Percentiles rank a stretch among this genome's conserved stretches.
phyloP scores from a whole-genome alignment of 768 basidiomycete genomes.

The Macrocybe gigantea region DNA sequence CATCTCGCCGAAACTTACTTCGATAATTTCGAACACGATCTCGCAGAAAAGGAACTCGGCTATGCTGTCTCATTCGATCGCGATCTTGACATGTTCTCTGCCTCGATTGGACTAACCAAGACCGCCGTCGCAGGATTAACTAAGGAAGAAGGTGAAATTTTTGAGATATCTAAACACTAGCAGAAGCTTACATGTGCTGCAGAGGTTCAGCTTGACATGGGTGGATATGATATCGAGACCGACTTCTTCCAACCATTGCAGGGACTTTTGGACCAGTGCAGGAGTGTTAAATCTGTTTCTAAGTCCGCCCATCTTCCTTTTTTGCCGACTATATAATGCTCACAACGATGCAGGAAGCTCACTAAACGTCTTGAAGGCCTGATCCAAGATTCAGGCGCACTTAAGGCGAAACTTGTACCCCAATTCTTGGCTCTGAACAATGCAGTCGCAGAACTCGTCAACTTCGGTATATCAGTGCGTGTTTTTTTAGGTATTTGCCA shows the following conservation, averaged over 20 bases:
- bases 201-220: slow-evolving; percentile 75
- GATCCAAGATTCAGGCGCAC: slow-evolving; percentile 60
- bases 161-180: background rate
- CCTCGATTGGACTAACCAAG: slow-evolving; percentile 85
- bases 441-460: slow-evolving; percentile 73
- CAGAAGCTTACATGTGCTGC: background rate
- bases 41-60: slow-evolving; percentile 86
- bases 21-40: slow-evolving; percentile 72
- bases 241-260: slow-evolving; percentile 81
- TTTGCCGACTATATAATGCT: background rate
- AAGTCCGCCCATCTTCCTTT: slow-evolving; percentile 41
- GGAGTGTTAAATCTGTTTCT: slow-evolving; percentile 73
- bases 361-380: slow-evolving; percentile 82
- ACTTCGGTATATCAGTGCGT: slow-evolving; percentile 84
- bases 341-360: slow-evolving; percentile 60
- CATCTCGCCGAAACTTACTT: slow-evolving; percentile 90
- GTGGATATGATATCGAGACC: slow-evolving; percentile 66
- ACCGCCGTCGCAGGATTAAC: slow-evolving; percentile 72
- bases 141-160: slow-evolving; percentile 65
- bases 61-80: slow-evolving; percentile 78
- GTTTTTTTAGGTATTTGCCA: background rate
- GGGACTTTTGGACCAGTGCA: slow-evolving; percentile 75
- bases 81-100: slow-evolving; percentile 92
- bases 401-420: slow-evolving; percentile 64
- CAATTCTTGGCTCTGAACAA: slow-evolving; percentile 72